Percentiles rank a stretch among this genome's conserved stretches.
These are phyloP conservation scores for Dothideomycetes sp. DNA, from an alignment of 2,329 filamentous ascomycete genomes.

Conservation along the genomic window DNA sequence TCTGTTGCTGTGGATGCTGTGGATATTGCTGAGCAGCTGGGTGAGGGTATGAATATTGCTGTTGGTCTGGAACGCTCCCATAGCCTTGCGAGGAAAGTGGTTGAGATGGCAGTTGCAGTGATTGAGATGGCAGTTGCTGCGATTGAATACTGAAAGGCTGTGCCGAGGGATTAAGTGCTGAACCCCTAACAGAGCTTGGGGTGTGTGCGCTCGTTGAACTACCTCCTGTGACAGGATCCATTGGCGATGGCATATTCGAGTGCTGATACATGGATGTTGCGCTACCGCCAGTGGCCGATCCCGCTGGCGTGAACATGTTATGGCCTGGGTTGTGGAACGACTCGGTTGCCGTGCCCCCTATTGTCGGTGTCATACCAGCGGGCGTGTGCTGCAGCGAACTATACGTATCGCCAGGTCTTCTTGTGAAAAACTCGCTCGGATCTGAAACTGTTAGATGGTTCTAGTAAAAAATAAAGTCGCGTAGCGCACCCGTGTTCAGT, in stretches of 20 bases:
- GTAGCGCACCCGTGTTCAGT: background rate
- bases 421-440: background rate
- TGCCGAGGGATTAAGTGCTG: background rate
- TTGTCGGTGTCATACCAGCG: background rate
- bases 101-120: background rate
- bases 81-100: background rate
- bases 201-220: background rate
- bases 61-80: constrained; percentile 1
- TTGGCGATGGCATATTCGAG: background rate
- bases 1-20: background rate
- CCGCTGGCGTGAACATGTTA: background rate
- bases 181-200: background rate
- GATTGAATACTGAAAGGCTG: background rate
- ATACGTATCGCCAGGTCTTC: background rate
- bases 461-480: background rate
- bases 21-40: background rate
- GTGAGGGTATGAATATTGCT: background rate
- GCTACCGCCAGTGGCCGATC: background rate
- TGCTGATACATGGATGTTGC: background rate
- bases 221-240: background rate
- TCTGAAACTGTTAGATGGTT: background rate
- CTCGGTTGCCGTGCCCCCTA: background rate
- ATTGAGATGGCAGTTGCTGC: background rate
- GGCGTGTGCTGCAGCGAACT: background rate
- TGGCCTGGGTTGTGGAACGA: background rate